Evolutionary conservation across 2,329 filamentous ascomycete genomes (phyloP), one percentile per base, ranked within the genome.

Genomic region (Colletotrichum sp.): DNA sequence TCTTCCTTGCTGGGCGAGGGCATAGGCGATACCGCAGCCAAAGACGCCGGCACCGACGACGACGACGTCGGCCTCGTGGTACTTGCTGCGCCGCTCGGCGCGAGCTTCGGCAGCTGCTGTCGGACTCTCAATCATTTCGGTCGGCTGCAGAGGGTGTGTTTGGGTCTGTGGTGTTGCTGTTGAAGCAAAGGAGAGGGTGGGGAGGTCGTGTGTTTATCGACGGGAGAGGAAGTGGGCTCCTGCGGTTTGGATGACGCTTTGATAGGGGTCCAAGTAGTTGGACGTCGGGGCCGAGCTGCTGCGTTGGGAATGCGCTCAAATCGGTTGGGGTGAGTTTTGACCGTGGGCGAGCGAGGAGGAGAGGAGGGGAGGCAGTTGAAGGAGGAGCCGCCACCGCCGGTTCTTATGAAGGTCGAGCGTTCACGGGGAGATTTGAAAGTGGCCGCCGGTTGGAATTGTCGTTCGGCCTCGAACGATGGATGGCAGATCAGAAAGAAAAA

Each of bases 1-100:
- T 78, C 97, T 93, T 70, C 96, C 96, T 87, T 99, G 97, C 80
- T 94, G 93, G 75, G 95, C 96, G 62, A 99, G 90, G 27, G 96
- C 92, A 78, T 93, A 94, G 22, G 97, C 96, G 27, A 96, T 89
- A 25, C 96, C 95, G 84, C 95, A 98, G 55, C 97, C 97, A 78
- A 98, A 92, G 75, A 99, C 90, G 71, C 97, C 97, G 4, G 95
- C 97, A 79, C 97, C 97, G 49, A 99, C 94, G 69, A 99, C 94
- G 57, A 99, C 95, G 44, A 98, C 93, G 81, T 99, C 97, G 78
- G 91, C 92, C 81, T 93, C 91, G 82, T 93, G 92, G 83, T 91
- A 87, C 72, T 87, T 83, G 65, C 87, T 83, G 78, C 91, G 88
- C 75, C 89, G 87, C 78, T 89, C 85, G 77, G 84, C 83, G 75